Percentiles rank a stretch among this genome's conserved stretches.
phyloP scores from a whole-genome alignment of 768 basidiomycete genomes.

The Russula brevipes region DNA sequence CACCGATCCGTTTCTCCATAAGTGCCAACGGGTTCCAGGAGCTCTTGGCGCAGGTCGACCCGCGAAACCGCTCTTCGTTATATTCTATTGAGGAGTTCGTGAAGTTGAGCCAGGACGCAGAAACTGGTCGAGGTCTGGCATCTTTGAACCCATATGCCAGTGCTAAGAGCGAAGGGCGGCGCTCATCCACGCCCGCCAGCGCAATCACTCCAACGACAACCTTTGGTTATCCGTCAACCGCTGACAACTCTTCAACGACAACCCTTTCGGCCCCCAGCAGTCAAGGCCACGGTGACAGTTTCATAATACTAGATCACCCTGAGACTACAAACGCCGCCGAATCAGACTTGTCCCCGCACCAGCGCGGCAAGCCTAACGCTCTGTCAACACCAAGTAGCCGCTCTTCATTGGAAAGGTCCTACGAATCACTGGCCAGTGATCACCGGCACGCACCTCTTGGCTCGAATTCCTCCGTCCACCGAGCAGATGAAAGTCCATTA shows the following conservation, averaged over 20 bases:
- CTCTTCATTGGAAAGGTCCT: constrained; percentile 33
- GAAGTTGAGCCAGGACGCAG: constrained; percentile 31
- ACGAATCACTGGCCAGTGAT: constrained; percentile 22
- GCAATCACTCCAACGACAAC: constrained; percentile 26
- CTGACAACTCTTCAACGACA: constrained; percentile 28
- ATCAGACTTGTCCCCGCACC: background rate
- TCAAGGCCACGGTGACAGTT: constrained; percentile 15
- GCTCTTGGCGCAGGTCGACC: constrained; percentile 55
- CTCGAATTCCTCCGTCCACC: constrained; percentile 29
- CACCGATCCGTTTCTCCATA: constrained; percentile 89
- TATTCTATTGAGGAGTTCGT: constrained; percentile 42
- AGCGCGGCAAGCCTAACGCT: background rate
- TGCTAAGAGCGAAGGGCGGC: constrained; percentile 10
- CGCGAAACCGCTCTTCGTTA: constrained; percentile 33
- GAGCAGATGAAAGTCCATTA: constrained; percentile 20
- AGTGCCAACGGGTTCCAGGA: constrained; percentile 78
- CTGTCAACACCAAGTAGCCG: constrained; percentile 19
- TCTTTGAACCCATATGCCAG: constrained; percentile 14
- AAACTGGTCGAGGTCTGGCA: constrained; percentile 9
- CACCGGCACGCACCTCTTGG: constrained; percentile 28
- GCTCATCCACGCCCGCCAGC: constrained; percentile 28
- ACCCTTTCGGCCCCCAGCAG: constrained; percentile 20
- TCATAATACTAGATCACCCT: background rate
- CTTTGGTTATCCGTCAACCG: constrained; percentile 1
- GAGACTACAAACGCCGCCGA: background rate